Percentiles rank a stretch among this genome's conserved stretches.
These are phyloP conservation scores for Cladosporium phlei DNA, from an alignment of 2,329 filamentous ascomycete genomes.

Conservation along the genomic window DNA sequence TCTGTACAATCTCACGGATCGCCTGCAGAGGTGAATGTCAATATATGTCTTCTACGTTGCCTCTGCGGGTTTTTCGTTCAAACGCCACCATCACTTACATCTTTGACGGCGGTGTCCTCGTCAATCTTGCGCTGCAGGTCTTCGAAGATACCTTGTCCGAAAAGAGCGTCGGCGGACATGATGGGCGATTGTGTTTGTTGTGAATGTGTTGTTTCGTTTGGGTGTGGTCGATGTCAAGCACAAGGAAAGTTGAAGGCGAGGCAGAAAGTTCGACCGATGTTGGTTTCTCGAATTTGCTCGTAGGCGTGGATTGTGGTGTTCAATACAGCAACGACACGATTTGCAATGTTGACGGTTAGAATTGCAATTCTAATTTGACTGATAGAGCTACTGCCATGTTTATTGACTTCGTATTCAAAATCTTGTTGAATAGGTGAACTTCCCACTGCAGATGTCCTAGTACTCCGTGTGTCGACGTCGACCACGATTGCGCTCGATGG, in stretches of 20 bases:
- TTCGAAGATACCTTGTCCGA: slow-evolving; percentile 59
- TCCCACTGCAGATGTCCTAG: too few species aligned
- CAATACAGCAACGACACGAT: background rate
- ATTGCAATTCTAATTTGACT: too few species aligned
- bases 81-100: slow-evolving; percentile 52
- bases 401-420: too few species aligned
- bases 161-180: slow-evolving; percentile 11
- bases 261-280: slow-evolving; percentile 6
- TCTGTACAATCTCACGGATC: slow-evolving; percentile 74
- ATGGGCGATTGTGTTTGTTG: background rate
- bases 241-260: background rate
- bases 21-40: slow-evolving; percentile 44
- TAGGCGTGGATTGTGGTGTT: background rate
- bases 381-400: too few species aligned
- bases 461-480: too few species aligned
- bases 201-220: background rate
- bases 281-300: background rate
- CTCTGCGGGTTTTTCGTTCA: too few species aligned
- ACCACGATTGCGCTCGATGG: too few species aligned
- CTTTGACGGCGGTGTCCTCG: slow-evolving; percentile 74
- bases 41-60: too few species aligned
- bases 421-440: too few species aligned
- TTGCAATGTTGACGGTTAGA: too few species aligned
- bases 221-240: background rate
- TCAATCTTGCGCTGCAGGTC: slow-evolving; percentile 85